phyloP scores from a whole-genome alignment of 331 rosid species.

The Rhamnella rubrinervis region DNA sequence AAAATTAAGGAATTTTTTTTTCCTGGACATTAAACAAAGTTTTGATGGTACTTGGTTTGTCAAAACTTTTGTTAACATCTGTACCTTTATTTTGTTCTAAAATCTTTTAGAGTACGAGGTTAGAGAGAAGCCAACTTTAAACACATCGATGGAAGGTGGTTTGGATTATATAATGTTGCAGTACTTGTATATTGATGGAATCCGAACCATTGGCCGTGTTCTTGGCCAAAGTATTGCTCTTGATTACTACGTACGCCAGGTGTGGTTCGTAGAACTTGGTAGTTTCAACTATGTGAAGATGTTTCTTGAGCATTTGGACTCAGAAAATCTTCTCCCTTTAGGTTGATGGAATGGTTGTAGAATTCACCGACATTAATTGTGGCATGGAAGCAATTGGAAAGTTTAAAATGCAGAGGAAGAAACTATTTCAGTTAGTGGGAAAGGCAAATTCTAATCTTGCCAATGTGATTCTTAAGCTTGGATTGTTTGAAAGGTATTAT shows the following conservation, averaged over 20 bases:
- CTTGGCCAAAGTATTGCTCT: conserved; percentile 98
- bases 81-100: conserved; percentile 13
- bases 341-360: conserved; percentile 99
- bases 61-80: background rate
- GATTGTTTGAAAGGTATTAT: conserved; percentile 87
- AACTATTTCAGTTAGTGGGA: conserved; percentile 94
- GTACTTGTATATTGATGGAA: conserved; percentile 83
- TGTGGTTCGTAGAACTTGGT: conserved; percentile 25
- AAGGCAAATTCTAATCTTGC: conserved; percentile 98
- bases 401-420: conserved; percentile 92
- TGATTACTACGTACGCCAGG: conserved; percentile 96
- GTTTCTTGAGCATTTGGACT: conserved; percentile 15
- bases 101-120: conserved; percentile 78
- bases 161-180: conserved; percentile 96
- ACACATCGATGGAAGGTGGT: conserved; percentile 97
- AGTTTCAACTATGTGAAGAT: conserved; percentile 18
- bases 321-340: conserved; percentile 22
- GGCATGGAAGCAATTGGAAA: conserved; percentile 97
- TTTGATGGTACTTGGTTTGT: background rate
- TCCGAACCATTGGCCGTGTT: conserved; percentile 92
- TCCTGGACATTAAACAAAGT: background rate
- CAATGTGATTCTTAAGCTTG: conserved; percentile 95
- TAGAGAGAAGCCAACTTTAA: conserved; percentile 67
- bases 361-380: conserved; percentile 93
- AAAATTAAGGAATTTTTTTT: background rate